A percentile compares a stretch with the other conserved stretches of the same genome.
Evolutionary conservation across 164 flowering plant genomes (phyloP).

Genomic region (Berberis thunbergii): DNA sequence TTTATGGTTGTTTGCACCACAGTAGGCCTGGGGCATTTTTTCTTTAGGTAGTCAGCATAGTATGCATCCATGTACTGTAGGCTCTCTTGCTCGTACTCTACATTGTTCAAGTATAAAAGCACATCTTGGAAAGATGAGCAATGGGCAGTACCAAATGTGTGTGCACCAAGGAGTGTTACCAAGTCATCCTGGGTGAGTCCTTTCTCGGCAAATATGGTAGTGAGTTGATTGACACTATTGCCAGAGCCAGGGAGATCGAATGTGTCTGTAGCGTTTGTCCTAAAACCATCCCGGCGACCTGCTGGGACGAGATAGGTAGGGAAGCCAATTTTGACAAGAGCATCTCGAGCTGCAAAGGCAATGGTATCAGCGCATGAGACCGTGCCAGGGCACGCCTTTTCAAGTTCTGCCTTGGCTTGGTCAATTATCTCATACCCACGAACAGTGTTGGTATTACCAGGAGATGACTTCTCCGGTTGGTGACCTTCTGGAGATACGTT

Average conservation of each 20-base stretch:
- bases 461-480: conserved; percentile 15
- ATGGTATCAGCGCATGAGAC: conserved; percentile 33
- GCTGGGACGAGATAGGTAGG: conserved; percentile 3
- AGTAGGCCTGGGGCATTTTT: conserved; percentile 5
- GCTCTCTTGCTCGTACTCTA: conserved; percentile 1
- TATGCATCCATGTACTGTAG: neutral
- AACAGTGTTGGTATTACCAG: conserved; percentile 10
- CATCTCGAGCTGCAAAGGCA: conserved; percentile 23
- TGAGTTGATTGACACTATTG: neutral
- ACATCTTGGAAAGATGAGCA: conserved; percentile 8
- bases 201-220: conserved; percentile 2
- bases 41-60: neutral
- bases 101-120: conserved; percentile 5
- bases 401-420: conserved; percentile 15
- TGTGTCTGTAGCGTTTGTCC: conserved; percentile 11
- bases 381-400: conserved; percentile 18
- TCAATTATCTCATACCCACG: conserved; percentile 21
- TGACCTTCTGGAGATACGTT: conserved; percentile 13
- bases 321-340: conserved; percentile 11
- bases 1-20: neutral
- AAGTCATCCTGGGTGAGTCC: conserved; percentile 15
- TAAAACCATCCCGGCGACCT: conserved; percentile 21
- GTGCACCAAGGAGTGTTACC: conserved; percentile 23
- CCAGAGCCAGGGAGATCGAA: conserved; percentile 10
- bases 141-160: conserved; percentile 19